Percentiles rank a stretch among this genome's conserved stretches.
Conservation (phyloP, 2,329 filamentous ascomycete species). For the Sporothrix variecibatus region DNA sequence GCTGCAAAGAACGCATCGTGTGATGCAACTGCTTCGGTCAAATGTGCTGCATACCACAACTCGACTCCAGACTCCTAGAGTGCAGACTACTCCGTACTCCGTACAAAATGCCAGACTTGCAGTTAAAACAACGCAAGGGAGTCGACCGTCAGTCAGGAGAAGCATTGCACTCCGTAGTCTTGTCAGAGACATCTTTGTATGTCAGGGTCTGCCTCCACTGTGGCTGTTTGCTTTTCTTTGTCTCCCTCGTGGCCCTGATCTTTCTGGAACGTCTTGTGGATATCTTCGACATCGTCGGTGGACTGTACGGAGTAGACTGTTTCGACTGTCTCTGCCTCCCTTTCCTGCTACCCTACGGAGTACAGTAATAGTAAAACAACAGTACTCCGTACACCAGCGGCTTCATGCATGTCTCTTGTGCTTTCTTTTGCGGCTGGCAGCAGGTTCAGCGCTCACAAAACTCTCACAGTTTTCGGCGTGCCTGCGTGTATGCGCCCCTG, state of each 20-base stretch:
- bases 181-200: neutral
- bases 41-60: neutral
- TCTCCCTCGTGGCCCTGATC: neutral
- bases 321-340: neutral
- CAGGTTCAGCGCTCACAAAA: neutral
- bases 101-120: neutral
- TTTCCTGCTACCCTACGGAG: neutral
- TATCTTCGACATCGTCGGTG: neutral
- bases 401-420: neutral
- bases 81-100: too few relatives aligned
- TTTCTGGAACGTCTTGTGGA: neutral
- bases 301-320: neutral
- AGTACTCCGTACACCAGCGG: neutral
- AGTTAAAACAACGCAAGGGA: neutral
- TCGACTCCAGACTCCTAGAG: too few relatives aligned
- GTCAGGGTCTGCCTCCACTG: neutral
- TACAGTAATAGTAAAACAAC: too few relatives aligned
- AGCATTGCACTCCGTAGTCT: neutral
- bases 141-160: neutral
- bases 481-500: neutral
- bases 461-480: neutral
- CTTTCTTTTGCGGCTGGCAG: neutral
- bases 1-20: neutral
- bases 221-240: neutral
- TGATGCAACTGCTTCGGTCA: neutral